Conservation (phyloP, 2,329 filamentous ascomycete species). For the Nothophoma quercina region DNA sequence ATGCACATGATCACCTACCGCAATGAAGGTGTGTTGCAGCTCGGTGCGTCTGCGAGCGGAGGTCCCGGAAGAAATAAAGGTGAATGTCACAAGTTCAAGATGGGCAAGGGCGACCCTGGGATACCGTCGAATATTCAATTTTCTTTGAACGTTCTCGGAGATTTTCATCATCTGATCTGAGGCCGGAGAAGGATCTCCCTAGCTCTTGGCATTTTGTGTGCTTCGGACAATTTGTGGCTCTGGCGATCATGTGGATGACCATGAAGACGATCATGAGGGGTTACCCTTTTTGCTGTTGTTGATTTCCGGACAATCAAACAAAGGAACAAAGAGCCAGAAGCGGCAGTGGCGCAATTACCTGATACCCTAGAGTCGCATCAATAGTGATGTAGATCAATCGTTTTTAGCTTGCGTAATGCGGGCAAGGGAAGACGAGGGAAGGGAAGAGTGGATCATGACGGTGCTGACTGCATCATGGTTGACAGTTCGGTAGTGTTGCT, state of each 20-base stretch:
- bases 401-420: neutral
- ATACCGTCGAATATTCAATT: neutral
- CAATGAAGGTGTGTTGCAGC: too few relatives aligned
- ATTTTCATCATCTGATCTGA: neutral
- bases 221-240: neutral
- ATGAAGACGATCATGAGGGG: neutral
- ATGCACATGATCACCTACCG: too few relatives aligned
- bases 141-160: neutral
- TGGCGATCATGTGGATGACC: neutral
- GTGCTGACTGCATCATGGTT: constrained; percentile 12
- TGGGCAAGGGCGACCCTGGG: neutral
- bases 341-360: neutral
- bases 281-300: neutral
- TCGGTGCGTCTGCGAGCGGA: too few relatives aligned
- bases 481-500: constrained; percentile 10
- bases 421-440: neutral
- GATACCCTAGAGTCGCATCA: neutral
- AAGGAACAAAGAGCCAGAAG: neutral
- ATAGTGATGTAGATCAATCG: neutral
- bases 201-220: neutral
- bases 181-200: neutral
- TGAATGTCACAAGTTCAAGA: too few relatives aligned
- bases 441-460: constrained; percentile 9
- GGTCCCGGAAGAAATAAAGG: too few relatives aligned
- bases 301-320: neutral